Percentiles rank a stretch among this genome's conserved stretches.
Evolutionary conservation across 2,329 filamentous ascomycete species (phyloP).

Genomic region (Epichloe scottii): DNA sequence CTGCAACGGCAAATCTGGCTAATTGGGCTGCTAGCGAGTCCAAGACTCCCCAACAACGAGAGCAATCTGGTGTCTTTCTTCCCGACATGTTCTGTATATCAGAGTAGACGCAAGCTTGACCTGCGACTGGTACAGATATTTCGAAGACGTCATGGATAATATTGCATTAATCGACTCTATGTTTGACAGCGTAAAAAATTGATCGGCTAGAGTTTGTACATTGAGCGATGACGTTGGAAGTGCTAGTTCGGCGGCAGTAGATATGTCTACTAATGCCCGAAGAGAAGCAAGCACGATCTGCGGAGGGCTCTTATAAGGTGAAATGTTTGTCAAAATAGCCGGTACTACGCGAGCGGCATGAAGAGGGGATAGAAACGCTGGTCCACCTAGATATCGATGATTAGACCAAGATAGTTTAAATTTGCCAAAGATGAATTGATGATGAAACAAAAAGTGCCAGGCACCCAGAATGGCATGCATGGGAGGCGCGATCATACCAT

Average conservation of each 20-base stretch:
- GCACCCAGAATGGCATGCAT: not conserved
- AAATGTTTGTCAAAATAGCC: constrained; percentile 58
- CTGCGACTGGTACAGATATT: constrained; percentile 45
- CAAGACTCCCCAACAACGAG: constrained; percentile 61
- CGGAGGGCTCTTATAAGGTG: constrained; percentile 48
- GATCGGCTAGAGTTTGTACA: constrained; percentile 42
- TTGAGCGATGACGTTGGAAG: constrained; percentile 35
- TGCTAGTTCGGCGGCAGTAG: constrained; percentile 48
- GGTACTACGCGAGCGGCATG: constrained; percentile 55
- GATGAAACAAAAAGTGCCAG: not conserved
- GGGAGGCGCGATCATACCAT: constrained; percentile 42
- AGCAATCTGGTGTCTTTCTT: constrained; percentile 57
- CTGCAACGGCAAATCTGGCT: constrained; percentile 54
- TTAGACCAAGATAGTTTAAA: not conserved
- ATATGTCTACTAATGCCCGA: constrained; percentile 58
- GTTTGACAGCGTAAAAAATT: constrained; percentile 50
- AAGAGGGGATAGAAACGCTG: constrained; percentile 64
- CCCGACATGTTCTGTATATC: constrained; percentile 48
- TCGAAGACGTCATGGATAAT: constrained; percentile 43
- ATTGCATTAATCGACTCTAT: constrained; percentile 54
- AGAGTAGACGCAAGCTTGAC: constrained; percentile 46
- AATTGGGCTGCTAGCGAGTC: constrained; percentile 67
- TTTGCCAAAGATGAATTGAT: not conserved
- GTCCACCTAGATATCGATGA: constrained; percentile 53
- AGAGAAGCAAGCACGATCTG: constrained; percentile 63